Conservation (phyloP, 441 rosid species). For the Populus hybrid region DNA sequence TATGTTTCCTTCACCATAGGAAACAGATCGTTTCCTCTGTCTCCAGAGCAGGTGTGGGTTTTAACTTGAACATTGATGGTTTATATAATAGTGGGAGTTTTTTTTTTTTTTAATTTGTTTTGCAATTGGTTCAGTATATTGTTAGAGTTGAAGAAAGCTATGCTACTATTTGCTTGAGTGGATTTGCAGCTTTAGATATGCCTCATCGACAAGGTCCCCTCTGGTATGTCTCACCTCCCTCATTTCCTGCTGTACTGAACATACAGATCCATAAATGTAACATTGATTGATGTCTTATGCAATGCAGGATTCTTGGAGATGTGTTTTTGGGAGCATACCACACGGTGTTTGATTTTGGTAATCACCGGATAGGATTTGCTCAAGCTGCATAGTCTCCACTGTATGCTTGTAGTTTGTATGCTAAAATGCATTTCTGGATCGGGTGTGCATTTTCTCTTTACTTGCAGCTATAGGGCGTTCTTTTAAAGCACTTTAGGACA, state of each 20-base stretch:
- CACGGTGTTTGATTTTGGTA: slow-evolving; percentile 56
- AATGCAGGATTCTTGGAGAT: slow-evolving; percentile 59
- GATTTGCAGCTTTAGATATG: slow-evolving; percentile 46
- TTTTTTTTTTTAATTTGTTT: neutral
- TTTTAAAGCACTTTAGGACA: neutral
- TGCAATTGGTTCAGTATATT: slow-evolving; percentile 31
- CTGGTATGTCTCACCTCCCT: slow-evolving; percentile 30
- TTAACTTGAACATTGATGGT: neutral
- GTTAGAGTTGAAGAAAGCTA: slow-evolving; percentile 37
- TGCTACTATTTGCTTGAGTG: slow-evolving; percentile 43
- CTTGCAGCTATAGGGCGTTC: neutral
- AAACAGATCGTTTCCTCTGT: slow-evolving; percentile 43
- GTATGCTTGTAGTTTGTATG: neutral
- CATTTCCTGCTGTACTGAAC: neutral
- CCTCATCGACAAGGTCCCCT: slow-evolving; percentile 43
- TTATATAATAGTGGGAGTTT: neutral
- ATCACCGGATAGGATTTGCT: slow-evolving; percentile 51
- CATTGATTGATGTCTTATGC: slow-evolving; percentile 10
- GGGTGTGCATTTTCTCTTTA: neutral
- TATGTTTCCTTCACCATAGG: slow-evolving; percentile 48
- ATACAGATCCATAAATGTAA: neutral
- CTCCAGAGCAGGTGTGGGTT: slow-evolving; percentile 44
- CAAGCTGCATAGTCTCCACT: slow-evolving; percentile 25
- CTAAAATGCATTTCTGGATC: neutral
- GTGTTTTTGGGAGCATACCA: slow-evolving; percentile 58